A percentile compares a stretch with the other conserved stretches of the same genome.
Conservation (phyloP, 1,284 basidiomycete genomes). For the Apiotrichum akiyoshidainum region DNA sequence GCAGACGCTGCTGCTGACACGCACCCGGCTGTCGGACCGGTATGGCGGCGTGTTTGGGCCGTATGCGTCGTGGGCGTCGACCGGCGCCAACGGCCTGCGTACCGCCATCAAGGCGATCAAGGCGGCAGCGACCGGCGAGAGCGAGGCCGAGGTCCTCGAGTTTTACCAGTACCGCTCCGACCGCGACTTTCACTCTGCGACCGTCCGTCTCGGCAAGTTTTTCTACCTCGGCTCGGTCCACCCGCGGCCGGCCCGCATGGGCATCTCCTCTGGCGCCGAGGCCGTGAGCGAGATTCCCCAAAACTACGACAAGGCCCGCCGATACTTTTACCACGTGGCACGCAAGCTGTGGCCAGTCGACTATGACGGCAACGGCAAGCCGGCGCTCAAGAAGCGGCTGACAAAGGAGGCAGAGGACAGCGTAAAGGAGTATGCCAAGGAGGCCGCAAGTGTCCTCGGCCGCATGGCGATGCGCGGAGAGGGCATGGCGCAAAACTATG, state of each 20-base stretch:
- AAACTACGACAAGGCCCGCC: constrained; percentile 68
- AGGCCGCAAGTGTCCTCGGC: constrained; percentile 78
- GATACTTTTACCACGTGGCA: constrained; percentile 78
- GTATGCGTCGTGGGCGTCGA: constrained; percentile 64
- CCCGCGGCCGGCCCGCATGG: constrained; percentile 52
- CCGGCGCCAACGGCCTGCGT: constrained; percentile 65
- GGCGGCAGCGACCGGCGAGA: constrained; percentile 78
- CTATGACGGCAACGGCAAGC: constrained; percentile 46
- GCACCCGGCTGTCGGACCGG: constrained; percentile 82
- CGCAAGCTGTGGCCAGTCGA: constrained; percentile 78
- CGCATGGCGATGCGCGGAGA: constrained; percentile 93
- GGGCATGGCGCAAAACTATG: constrained; percentile 74
- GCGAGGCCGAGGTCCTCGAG: constrained; percentile 86
- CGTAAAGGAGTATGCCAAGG: constrained; percentile 65
- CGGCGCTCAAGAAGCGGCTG: constrained; percentile 55
- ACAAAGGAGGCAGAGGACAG: constrained; percentile 55
- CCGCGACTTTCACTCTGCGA: constrained; percentile 76
- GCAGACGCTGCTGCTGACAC: constrained; percentile 73
- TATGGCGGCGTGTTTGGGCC: constrained; percentile 88
- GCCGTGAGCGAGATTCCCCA: constrained; percentile 75
- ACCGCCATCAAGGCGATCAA: constrained; percentile 79
- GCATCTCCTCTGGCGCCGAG: constrained; percentile 79
- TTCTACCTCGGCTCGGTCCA: constrained; percentile 91
- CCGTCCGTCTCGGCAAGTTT: constrained; percentile 83
- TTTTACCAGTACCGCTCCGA: constrained; percentile 94